These are phyloP conservation scores for Penicillium paradoxum DNA, from an alignment of 495 filamentous ascomycete genomes.

Conservation along the genomic window DNA sequence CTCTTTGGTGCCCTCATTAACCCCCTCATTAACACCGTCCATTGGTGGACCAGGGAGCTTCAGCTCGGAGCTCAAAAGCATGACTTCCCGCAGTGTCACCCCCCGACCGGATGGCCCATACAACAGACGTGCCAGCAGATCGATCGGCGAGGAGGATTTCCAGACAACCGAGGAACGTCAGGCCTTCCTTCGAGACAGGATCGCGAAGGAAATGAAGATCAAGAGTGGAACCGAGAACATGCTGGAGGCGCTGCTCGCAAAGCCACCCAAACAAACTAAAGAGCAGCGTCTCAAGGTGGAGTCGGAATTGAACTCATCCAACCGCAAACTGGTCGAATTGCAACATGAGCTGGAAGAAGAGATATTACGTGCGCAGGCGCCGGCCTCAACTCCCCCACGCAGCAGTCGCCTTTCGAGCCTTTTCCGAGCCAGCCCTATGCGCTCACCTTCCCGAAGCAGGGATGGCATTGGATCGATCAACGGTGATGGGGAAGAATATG, in stretches of 20 bases:
- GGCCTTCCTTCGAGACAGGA: conserved; percentile 66
- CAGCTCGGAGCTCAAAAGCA: conserved; percentile 80
- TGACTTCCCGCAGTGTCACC: conserved; percentile 61
- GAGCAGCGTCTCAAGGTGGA: conserved; percentile 86
- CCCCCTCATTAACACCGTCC: conserved; percentile 56
- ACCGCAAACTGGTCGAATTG: conserved; percentile 79
- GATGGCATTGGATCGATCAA: conserved; percentile 38
- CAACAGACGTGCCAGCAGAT: conserved; percentile 53
- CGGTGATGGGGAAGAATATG: conserved; percentile 34
- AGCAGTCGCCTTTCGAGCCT: conserved; percentile 66
- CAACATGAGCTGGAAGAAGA: conserved; percentile 75
- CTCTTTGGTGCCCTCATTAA: conserved; percentile 4
- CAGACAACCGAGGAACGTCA: conserved; percentile 68
- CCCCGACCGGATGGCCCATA: conserved; percentile 60
- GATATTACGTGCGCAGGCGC: conserved; percentile 55
- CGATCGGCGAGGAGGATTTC: conserved; percentile 56
- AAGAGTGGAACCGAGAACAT: conserved; percentile 97
- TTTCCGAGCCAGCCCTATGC: conserved; percentile 59
- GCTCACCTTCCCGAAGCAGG: conserved; percentile 58
- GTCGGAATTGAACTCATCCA: conserved; percentile 85
- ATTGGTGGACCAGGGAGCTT: conserved; percentile 80
- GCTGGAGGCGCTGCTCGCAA: conserved; percentile 87
- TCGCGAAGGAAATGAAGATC: conserved; percentile 94
- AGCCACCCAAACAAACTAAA: conserved; percentile 92
- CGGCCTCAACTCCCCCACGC: conserved; percentile 56